These are phyloP conservation scores for Leptodontidium sp. DNA, from an alignment of 2,329 filamentous ascomycete genomes.

Conservation along the genomic window DNA sequence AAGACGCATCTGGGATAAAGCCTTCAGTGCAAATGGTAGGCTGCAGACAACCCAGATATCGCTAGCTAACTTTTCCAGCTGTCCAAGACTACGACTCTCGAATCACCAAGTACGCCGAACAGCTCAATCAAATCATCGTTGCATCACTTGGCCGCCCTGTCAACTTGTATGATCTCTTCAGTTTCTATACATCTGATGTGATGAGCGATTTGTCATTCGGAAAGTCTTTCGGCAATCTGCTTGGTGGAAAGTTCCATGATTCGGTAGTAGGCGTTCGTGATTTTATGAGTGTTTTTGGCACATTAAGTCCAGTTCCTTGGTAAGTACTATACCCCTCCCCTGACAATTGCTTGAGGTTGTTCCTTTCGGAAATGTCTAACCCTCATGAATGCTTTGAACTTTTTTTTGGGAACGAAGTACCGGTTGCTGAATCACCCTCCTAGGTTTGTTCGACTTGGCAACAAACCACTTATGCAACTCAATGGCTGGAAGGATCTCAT, in stretches of 20 bases:
- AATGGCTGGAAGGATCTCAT: constrained; percentile 12
- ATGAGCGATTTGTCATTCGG: too few relatives aligned
- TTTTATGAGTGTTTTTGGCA: constrained; percentile 10
- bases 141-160: too few relatives aligned
- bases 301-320: not conserved
- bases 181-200: too few relatives aligned
- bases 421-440: too few relatives aligned
- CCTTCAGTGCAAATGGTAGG: not conserved
- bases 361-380: too few relatives aligned
- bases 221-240: too few relatives aligned
- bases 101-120: too few relatives aligned
- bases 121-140: too few relatives aligned
- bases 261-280: not conserved
- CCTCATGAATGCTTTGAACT: too few relatives aligned
- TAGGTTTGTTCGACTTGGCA: constrained; percentile 10
- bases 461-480: not conserved
- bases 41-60: not conserved
- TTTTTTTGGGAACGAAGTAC: too few relatives aligned
- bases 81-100: constrained; percentile 4
- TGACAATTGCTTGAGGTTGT: too few relatives aligned
- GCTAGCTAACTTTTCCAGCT: not conserved
- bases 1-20: constrained; percentile 14
- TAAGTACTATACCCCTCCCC: not conserved
- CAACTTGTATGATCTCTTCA: too few relatives aligned
- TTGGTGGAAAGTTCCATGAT: not conserved